These are phyloP conservation scores for Aspergillus sclerotiicarbonarius DNA, from an alignment of 495 filamentous ascomycete genomes.

Conservation along the genomic window DNA sequence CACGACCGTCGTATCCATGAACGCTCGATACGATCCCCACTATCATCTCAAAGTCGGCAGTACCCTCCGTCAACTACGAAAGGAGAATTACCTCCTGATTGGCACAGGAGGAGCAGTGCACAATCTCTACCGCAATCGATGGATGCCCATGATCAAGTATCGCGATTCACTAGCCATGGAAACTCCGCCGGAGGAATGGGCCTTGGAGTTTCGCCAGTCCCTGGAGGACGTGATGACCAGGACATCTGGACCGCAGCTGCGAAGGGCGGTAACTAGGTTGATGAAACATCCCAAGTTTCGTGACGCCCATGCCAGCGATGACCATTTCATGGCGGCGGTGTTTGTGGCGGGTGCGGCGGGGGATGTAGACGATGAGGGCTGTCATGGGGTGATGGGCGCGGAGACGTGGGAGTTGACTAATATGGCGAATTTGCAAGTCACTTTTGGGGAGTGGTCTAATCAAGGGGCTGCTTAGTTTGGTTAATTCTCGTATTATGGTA, in stretches of 20 bases:
- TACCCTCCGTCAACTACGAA: constrained; percentile 46
- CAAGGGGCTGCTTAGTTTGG: neutral
- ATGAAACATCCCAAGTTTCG: constrained; percentile 59
- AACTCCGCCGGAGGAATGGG: constrained; percentile 49
- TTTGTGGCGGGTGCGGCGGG: constrained; percentile 55
- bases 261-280: constrained; percentile 47
- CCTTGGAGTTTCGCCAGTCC: constrained; percentile 57
- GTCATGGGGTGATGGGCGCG: constrained; percentile 41
- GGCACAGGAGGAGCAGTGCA: constrained; percentile 60
- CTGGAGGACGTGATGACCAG: constrained; percentile 51
- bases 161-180: constrained; percentile 56
- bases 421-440: constrained; percentile 61
- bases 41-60: constrained; percentile 55
- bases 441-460: constrained; percentile 29
- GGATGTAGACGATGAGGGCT: constrained; percentile 44
- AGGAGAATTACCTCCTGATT: constrained; percentile 49
- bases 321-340: constrained; percentile 55
- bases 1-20: constrained; percentile 54
- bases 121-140: constrained; percentile 59
- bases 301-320: constrained; percentile 61
- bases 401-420: constrained; percentile 62
- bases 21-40: constrained; percentile 57
- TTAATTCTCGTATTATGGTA: no score
- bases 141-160: constrained; percentile 53
- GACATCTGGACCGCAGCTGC: constrained; percentile 41